phyloP scores from a whole-genome alignment of 805 yeast species.

The Saccharomycopsis fibuligera region DNA sequence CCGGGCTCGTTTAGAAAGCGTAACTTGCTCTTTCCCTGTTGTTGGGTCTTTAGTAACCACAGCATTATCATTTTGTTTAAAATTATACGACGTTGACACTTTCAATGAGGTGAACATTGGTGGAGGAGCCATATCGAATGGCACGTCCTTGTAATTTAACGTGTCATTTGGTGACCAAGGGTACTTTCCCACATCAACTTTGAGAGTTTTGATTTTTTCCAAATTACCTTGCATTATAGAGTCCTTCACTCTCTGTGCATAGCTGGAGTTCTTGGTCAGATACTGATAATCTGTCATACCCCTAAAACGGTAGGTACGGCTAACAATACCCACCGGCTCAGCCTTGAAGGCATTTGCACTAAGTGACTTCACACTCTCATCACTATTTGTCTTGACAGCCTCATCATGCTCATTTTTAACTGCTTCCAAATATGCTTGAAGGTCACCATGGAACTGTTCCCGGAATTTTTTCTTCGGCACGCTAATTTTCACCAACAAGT shows the following conservation, averaged over 20 bases:
- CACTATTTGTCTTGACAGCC: constrained; percentile 44
- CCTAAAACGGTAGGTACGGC: constrained; percentile 68
- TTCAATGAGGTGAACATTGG: constrained; percentile 72
- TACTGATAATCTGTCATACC: constrained; percentile 86
- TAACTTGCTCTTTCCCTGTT: constrained; percentile 42
- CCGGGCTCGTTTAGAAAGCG: constrained; percentile 37
- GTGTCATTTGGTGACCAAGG: constrained; percentile 20
- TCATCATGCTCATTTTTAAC: constrained; percentile 54
- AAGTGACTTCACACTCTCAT: constrained; percentile 48
- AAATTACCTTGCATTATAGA: constrained; percentile 40
- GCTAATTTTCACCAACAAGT: constrained; percentile 26
- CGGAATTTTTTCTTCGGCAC: constrained; percentile 21
- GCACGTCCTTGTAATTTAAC: constrained; percentile 22
- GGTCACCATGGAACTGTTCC: constrained; percentile 17
- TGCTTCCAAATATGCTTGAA: constrained; percentile 11
- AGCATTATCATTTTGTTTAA: constrained; percentile 63
- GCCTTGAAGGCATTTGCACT: constrained; percentile 42
- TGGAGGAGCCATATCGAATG: constrained; percentile 74
- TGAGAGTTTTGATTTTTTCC: constrained; percentile 34
- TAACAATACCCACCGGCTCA: constrained; percentile 61
- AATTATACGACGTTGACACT: constrained; percentile 73
- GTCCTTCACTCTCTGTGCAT: constrained; percentile 34
- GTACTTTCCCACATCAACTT: constrained; percentile 24
- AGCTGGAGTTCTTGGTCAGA: constrained; percentile 49
- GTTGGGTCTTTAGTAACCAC: constrained; percentile 49